Conservation (phyloP, 2,329 filamentous ascomycete species). For the Microsporum audouinii region DNA sequence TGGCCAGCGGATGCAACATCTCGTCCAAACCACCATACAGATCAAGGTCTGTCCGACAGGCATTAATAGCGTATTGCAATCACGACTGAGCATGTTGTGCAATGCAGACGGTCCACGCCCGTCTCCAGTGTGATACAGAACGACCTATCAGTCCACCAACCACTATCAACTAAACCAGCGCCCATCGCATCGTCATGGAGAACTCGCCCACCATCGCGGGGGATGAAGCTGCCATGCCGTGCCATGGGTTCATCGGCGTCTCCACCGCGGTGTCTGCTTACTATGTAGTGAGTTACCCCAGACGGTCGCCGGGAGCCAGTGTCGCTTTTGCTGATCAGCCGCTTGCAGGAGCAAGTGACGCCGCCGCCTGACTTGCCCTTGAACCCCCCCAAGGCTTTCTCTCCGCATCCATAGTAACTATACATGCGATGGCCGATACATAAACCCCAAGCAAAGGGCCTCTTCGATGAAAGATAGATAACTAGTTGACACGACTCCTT, state of each 20-base stretch:
- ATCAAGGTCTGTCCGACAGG: neutral
- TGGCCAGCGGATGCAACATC: neutral
- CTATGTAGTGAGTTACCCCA: neutral
- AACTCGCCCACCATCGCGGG: neutral
- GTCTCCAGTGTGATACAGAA: neutral
- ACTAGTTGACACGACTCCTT: neutral
- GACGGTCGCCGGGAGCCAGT: neutral
- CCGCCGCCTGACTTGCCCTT: neutral
- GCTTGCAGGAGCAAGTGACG: constrained; percentile 3
- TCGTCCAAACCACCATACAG: neutral
- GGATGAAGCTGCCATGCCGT: neutral
- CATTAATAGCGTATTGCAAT: neutral
- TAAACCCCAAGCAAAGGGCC: neutral
- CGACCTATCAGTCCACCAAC: neutral
- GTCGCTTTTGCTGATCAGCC: neutral
- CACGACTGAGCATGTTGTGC: neutral
- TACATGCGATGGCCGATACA: neutral
- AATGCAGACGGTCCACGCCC: neutral
- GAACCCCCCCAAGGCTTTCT: neutral
- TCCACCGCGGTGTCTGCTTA: neutral
- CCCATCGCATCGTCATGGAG: neutral
- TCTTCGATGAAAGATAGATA: neutral
- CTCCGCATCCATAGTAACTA: neutral
- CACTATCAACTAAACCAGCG: neutral
- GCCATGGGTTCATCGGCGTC: neutral